Evolutionary conservation across 345 rosid genomes (phyloP).

Genomic region (Pseudoturritis turrita): DNA sequence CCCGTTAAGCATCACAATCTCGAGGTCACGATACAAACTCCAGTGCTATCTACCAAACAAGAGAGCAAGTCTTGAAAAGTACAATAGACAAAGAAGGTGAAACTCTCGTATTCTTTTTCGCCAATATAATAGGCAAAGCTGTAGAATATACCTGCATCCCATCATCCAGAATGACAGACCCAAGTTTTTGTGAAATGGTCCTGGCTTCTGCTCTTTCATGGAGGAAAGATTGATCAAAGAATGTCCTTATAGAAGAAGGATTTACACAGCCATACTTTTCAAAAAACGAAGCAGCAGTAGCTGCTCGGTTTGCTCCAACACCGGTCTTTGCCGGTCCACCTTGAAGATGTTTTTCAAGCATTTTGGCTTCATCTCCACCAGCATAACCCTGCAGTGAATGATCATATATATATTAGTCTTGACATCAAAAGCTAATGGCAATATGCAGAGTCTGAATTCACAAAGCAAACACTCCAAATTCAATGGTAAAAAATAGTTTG

Average conservation of each 20-base stretch:
- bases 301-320: constrained; percentile 67
- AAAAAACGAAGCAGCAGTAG: constrained; percentile 49
- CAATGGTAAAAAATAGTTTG: not conserved
- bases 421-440: not conserved
- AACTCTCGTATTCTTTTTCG: not conserved
- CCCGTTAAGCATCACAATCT: constrained; percentile 83
- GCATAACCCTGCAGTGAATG: constrained; percentile 60
- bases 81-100: not conserved
- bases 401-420: not conserved
- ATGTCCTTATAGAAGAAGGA: constrained; percentile 15
- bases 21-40: constrained; percentile 71
- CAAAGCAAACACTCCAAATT: not conserved
- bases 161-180: constrained; percentile 62
- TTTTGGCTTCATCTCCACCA: constrained; percentile 88
- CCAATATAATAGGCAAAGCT: not conserved
- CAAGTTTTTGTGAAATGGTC: constrained; percentile 35
- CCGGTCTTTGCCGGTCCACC: constrained; percentile 48
- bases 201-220: constrained; percentile 9
- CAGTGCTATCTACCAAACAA: constrained; percentile 58
- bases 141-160: constrained; percentile 75
- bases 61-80: constrained; percentile 13
- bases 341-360: constrained; percentile 66
- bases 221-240: constrained; percentile 8
- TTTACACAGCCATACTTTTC: constrained; percentile 49
- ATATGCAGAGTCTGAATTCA: not conserved